A percentile compares a stretch with the other conserved stretches of the same genome.
Evolutionary conservation across 441 rosid genomes (phyloP).

Genomic region (Euphorbia celastroides): DNA sequence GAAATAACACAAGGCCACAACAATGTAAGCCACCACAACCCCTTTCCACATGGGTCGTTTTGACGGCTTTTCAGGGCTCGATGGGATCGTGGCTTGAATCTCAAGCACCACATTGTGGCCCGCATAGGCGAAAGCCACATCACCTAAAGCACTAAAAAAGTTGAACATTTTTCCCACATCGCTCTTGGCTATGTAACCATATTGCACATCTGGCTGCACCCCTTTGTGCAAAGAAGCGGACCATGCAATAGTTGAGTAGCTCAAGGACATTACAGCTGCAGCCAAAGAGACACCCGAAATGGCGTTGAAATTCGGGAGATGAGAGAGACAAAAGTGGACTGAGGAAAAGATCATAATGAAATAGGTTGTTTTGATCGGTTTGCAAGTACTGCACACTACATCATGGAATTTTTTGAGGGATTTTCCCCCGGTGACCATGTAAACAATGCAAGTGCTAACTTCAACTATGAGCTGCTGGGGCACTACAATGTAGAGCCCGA

Average conservation of each 20-base stretch:
- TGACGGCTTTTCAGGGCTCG: slow-evolving; percentile 75
- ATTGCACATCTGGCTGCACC: slow-evolving; percentile 45
- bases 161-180: slow-evolving; percentile 35
- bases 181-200: slow-evolving; percentile 38
- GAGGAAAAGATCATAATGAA: slow-evolving; percentile 74
- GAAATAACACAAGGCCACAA: slow-evolving; percentile 76
- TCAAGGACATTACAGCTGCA: slow-evolving; percentile 78
- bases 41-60: slow-evolving; percentile 86
- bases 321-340: slow-evolving; percentile 61
- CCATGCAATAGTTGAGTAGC: slow-evolving; percentile 79
- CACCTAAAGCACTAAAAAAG: slow-evolving; percentile 70
- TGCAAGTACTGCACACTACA: slow-evolving; percentile 39
- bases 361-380: slow-evolving; percentile 41
- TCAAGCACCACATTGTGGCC: slow-evolving; percentile 87
- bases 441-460: slow-evolving; percentile 62
- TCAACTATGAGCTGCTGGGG: slow-evolving; percentile 75
- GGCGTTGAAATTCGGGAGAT: slow-evolving; percentile 77
- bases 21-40: slow-evolving; percentile 57
- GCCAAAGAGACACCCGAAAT: slow-evolving; percentile 60
- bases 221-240: slow-evolving; percentile 48
- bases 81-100: slow-evolving; percentile 91
- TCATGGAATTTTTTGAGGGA: slow-evolving; percentile 66
- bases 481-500: slow-evolving; percentile 71
- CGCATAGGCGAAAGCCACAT: slow-evolving; percentile 78
- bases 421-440: slow-evolving; percentile 86